Conservation (phyloP, 2,329 filamentous ascomycete species). For the Hypoxylon sp. region DNA sequence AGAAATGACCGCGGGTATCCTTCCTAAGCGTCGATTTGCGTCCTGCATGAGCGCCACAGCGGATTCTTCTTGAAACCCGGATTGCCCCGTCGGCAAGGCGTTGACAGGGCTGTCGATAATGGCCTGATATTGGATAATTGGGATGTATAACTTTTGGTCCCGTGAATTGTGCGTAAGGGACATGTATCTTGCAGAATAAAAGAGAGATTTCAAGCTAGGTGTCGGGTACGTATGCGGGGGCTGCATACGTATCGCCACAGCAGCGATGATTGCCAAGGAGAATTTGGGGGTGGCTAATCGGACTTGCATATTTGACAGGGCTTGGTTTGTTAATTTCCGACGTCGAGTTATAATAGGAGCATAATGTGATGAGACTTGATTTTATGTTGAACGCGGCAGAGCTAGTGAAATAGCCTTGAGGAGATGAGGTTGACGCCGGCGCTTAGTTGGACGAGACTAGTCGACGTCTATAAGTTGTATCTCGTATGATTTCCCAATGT, state of each 20-base stretch:
- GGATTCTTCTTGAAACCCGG: background rate
- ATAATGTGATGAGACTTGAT: background rate
- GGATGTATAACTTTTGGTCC: background rate
- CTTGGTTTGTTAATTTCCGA: conserved; percentile 18
- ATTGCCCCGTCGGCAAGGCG: background rate
- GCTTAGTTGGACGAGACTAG: conserved; percentile 15
- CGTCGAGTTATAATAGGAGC: conserved; percentile 6
- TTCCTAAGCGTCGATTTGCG: background rate
- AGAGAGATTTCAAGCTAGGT: conserved; percentile 9
- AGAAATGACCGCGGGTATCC: conserved; percentile 1
- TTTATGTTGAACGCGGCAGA: conserved; percentile 5
- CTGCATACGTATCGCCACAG: conserved; percentile 33
- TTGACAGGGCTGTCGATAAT: conserved; percentile 1
- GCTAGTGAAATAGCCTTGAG: conserved; percentile 1
- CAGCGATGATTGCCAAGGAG: conserved; percentile 29
- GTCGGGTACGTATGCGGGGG: conserved; percentile 14
- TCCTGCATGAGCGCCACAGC: conserved; percentile 13
- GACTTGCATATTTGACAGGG: conserved; percentile 17
- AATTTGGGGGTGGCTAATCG: conserved; percentile 24
- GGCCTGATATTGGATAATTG: conserved; percentile 5
- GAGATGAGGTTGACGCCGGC: conserved; percentile 4
- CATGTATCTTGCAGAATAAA: background rate
- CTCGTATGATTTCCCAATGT: conserved; percentile 41
- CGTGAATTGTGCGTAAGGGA: background rate
- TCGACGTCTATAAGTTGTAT: conserved; percentile 21